Percentiles rank a stretch among this genome's conserved stretches.
These are phyloP conservation scores for Mycena polygramma DNA, from an alignment of 768 basidiomycete genomes.

Conservation along the genomic window DNA sequence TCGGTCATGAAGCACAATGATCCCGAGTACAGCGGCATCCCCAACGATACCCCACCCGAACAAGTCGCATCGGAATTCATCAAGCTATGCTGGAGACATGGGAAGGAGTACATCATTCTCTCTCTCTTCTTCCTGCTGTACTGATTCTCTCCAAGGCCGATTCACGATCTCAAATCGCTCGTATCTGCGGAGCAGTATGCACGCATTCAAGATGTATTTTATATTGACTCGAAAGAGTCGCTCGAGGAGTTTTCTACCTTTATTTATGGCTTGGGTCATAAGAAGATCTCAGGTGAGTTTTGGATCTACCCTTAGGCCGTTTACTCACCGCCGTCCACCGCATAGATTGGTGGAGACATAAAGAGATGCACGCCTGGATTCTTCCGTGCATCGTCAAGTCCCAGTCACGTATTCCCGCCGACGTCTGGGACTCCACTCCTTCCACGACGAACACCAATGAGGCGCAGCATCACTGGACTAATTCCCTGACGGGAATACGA, in stretches of 20 bases:
- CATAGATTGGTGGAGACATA: too few species aligned
- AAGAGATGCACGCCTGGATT: conserved; percentile 33
- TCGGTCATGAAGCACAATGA: conserved; percentile 12
- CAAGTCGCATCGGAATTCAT: neutral
- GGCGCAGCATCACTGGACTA: too few species aligned
- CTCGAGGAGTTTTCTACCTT: neutral
- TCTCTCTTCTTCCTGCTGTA: neutral
- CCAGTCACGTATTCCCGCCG: too few species aligned
- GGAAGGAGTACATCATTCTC: conserved; percentile 15
- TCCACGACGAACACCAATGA: too few species aligned
- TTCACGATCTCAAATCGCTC: conserved; percentile 13
- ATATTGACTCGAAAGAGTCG: conserved; percentile 19
- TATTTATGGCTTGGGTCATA: neutral
- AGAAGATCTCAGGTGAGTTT: conserved; percentile 4
- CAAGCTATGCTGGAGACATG: conserved; percentile 21
- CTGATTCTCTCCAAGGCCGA: neutral
- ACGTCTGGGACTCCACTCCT: too few species aligned
- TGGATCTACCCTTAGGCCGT: neutral
- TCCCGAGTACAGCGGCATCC: conserved; percentile 19
- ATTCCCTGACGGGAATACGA: too few species aligned
- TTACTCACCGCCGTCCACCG: neutral
- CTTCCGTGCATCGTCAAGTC: conserved; percentile 9
- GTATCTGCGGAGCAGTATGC: neutral
- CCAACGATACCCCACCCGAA: neutral
- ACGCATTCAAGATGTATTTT: neutral